These are phyloP conservation scores for Tinospora cordifolia DNA, from an alignment of 164 flowering plant genomes.

Conservation along the genomic window DNA sequence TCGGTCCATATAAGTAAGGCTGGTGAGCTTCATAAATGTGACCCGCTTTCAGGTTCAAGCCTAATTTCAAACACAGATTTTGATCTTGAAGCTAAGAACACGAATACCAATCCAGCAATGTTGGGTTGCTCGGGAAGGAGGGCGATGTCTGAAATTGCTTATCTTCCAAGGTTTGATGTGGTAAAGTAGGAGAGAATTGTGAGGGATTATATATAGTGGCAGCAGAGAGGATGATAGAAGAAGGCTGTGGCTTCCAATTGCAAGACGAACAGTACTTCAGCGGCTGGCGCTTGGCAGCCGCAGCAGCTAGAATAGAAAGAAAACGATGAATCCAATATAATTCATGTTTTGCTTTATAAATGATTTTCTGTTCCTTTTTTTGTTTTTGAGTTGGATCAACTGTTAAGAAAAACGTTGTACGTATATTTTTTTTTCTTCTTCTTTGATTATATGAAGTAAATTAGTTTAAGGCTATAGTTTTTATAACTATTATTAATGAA, in stretches of 20 bases:
- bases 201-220: constrained; percentile 12
- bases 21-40: background rate
- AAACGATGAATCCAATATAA: background rate
- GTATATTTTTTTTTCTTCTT: no score
- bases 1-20: constrained; percentile 11
- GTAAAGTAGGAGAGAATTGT: constrained; percentile 3
- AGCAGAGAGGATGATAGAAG: constrained; percentile 29
- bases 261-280: constrained; percentile 28
- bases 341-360: no score
- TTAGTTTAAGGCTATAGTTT: no score
- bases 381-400: no score
- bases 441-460: no score
- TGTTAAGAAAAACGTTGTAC: no score
- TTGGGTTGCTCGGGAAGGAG: constrained; percentile 33
- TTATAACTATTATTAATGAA: no score
- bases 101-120: constrained; percentile 12
- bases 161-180: constrained; percentile 39
- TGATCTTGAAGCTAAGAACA: constrained; percentile 3
- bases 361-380: no score
- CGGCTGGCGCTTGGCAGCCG: no score
- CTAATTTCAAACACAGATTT: constrained; percentile 22
- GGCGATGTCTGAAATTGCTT: constrained; percentile 70
- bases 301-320: constrained; percentile 31
- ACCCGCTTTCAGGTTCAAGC: constrained; percentile 10
- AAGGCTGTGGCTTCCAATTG: constrained; percentile 40